Conservation (phyloP, 768 basidiomycete genomes). For the Cyclocybe aegerita region DNA sequence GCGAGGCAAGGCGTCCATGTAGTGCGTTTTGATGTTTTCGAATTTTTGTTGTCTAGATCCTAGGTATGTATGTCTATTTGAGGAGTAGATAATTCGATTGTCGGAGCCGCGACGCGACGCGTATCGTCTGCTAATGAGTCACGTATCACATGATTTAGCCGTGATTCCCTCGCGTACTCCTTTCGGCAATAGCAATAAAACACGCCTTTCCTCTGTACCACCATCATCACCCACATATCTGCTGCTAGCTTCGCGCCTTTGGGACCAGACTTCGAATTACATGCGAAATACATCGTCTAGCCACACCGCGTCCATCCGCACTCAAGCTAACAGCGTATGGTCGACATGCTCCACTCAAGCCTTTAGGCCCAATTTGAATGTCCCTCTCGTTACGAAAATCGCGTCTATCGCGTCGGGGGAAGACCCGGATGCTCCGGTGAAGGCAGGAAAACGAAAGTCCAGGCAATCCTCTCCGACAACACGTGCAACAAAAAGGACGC, state of each 20-base stretch:
- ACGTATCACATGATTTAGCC: no score
- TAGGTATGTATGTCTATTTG: no score
- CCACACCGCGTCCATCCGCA: conserved; percentile 10
- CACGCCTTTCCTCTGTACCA: background rate
- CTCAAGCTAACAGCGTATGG: conserved; percentile 6
- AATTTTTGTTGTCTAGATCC: no score
- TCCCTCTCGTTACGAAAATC: conserved; percentile 12
- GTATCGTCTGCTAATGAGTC: no score
- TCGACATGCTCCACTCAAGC: background rate
- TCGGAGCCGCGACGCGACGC: no score
- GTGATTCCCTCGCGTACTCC: no score
- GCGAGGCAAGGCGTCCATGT: conserved; percentile 71
- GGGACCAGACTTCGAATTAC: no score
- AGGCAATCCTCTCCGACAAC: background rate
- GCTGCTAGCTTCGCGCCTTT: no score
- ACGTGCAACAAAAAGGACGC: conserved; percentile 13
- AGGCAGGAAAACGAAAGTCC: conserved; percentile 15
- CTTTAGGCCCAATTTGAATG: conserved; percentile 14
- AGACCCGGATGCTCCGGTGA: background rate
- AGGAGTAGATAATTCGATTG: no score
- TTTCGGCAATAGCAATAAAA: no score
- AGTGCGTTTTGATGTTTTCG: conserved; percentile 2
- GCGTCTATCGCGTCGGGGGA: conserved; percentile 4
- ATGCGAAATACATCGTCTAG: conserved; percentile 19
- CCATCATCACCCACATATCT: background rate